These are phyloP conservation scores for Rhinocladiella similis DNA, from an alignment of 2,329 filamentous ascomycete species.

Conservation along the genomic window DNA sequence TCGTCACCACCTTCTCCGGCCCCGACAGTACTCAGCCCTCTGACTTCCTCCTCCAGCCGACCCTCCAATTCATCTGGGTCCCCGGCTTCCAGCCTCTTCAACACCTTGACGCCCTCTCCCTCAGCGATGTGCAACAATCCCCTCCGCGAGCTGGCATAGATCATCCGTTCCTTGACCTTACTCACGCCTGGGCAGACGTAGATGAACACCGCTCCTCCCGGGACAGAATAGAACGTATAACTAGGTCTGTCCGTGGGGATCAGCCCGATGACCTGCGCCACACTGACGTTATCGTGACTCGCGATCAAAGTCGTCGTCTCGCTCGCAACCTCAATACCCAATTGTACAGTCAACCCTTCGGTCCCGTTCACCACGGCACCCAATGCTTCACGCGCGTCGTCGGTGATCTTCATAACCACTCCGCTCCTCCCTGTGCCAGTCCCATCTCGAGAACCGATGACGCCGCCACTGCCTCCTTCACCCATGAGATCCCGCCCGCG, in stretches of 20 bases:
- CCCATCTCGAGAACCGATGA: constrained; percentile 17
- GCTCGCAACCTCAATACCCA: constrained; percentile 45
- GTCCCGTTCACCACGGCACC: constrained; percentile 36
- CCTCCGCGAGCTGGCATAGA: constrained; percentile 61
- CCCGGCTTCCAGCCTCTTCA: constrained; percentile 63
- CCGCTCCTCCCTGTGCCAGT: constrained; percentile 39
- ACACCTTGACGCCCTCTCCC: constrained; percentile 56
- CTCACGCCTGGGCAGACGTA: constrained; percentile 63
- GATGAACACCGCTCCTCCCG: constrained; percentile 50
- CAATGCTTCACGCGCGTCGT: constrained; percentile 55
- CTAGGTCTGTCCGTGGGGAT: constrained; percentile 58
- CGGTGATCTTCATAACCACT: constrained; percentile 54
- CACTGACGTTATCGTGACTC: constrained; percentile 33
- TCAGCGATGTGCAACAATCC: constrained; percentile 56
- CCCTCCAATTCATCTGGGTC: constrained; percentile 59
- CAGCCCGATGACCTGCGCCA: constrained; percentile 44
- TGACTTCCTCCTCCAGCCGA: constrained; percentile 55
- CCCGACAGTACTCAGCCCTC: background rate
- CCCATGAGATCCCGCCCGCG: constrained; percentile 47
- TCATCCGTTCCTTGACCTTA: constrained; percentile 66
- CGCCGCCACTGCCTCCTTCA: constrained; percentile 41
- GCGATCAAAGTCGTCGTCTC: constrained; percentile 59
- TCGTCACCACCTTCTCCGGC: constrained; percentile 10
- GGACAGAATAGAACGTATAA: constrained; percentile 57
- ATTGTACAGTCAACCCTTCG: constrained; percentile 32